These are phyloP conservation scores for Colletotrichum tofieldiae DNA, from an alignment of 2,329 filamentous ascomycete species.

Conservation along the genomic window DNA sequence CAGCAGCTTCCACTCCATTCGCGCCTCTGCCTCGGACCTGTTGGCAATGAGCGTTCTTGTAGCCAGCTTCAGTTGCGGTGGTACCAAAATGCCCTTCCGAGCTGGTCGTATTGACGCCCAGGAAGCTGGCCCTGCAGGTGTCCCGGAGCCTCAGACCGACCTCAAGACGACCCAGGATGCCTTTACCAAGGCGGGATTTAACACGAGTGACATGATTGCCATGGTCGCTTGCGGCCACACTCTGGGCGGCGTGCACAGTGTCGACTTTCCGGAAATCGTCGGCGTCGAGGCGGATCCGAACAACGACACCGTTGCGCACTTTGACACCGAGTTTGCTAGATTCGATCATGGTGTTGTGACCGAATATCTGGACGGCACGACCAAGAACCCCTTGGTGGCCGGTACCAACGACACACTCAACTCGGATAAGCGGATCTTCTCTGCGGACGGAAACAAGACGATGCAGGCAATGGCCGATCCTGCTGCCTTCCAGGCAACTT, in stretches of 20 bases:
- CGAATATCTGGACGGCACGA: constrained; percentile 59
- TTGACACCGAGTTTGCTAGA: constrained; percentile 59
- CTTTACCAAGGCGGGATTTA: constrained; percentile 53
- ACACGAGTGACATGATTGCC: constrained; percentile 53
- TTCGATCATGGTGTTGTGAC: constrained; percentile 62
- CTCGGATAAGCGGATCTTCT: constrained; percentile 62
- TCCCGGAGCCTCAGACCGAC: constrained; percentile 51
- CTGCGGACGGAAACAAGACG: constrained; percentile 60
- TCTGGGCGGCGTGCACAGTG: constrained; percentile 61
- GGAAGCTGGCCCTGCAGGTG: constrained; percentile 50
- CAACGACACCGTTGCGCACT: constrained; percentile 52
- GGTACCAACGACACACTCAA: constrained; percentile 55
- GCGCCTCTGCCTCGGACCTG: constrained; percentile 47
- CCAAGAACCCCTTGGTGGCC: constrained; percentile 60
- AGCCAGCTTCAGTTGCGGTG: constrained; percentile 45
- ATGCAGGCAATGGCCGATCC: constrained; percentile 57
- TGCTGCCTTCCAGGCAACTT: constrained; percentile 50
- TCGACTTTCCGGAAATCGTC: constrained; percentile 57
- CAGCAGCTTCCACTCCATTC: constrained; percentile 43
- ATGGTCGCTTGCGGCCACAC: constrained; percentile 56
- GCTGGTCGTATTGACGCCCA: constrained; percentile 51
- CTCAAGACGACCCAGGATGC: constrained; percentile 47
- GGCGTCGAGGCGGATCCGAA: constrained; percentile 40
- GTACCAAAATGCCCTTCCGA: constrained; percentile 48
- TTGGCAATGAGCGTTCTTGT: constrained; percentile 46